Evolutionary conservation across 768 basidiomycete species (phyloP).

Genomic region (Kwoniella bestiolae): DNA sequence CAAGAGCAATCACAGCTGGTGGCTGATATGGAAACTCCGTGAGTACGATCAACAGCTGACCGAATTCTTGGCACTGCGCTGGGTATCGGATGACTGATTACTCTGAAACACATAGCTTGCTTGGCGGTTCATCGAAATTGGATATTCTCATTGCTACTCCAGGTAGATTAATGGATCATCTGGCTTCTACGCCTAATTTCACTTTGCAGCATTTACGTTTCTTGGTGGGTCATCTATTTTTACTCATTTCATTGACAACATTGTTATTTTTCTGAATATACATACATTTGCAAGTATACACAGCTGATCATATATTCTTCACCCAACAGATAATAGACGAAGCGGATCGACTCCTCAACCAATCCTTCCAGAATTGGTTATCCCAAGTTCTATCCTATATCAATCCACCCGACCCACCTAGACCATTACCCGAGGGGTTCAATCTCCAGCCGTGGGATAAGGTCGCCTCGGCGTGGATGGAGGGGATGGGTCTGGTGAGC

Average conservation of each 20-base stretch:
- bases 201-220: constrained; percentile 94
- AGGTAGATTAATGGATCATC: constrained; percentile 90
- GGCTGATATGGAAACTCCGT: constrained; percentile 66
- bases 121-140: constrained; percentile 85
- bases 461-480: constrained; percentile 48
- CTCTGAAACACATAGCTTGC: constrained; percentile 61
- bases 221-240: constrained; percentile 64
- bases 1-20: constrained; percentile 87
- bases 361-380: constrained; percentile 96
- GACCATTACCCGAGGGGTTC: constrained; percentile 20
- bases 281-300: neutral
- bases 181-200: constrained; percentile 84
- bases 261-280: neutral
- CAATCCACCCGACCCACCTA: constrained; percentile 57
- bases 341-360: constrained; percentile 91
- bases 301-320: neutral
- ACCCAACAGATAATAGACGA: constrained; percentile 91
- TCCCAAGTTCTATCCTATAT: constrained; percentile 79
- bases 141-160: constrained; percentile 96
- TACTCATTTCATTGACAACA: neutral
- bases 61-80: neutral
- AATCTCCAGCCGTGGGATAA: constrained; percentile 32
- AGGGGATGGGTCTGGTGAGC: constrained; percentile 37
- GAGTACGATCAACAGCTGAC: constrained; percentile 7
- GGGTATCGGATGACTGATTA: neutral